A percentile compares a stretch with the other conserved stretches of the same genome.
Conservation (phyloP, 306 rosid species). For the Lathyrus aphaca region DNA sequence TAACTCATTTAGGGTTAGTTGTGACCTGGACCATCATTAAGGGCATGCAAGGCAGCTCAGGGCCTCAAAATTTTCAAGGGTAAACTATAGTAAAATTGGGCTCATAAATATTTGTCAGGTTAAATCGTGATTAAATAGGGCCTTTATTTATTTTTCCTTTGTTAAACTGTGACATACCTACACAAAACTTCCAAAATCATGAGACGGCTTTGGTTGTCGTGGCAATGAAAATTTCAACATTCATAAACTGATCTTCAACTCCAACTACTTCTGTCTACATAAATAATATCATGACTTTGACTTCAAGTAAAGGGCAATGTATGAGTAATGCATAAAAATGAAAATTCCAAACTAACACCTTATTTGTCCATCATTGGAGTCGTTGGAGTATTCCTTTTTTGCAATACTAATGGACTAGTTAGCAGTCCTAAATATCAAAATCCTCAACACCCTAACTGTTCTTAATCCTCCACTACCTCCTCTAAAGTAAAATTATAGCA, state of each 20-base stretch:
- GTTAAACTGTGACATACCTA: no score
- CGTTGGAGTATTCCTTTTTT: not conserved
- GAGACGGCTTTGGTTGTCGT: no score
- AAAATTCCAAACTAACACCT: slow-evolving; percentile 29
- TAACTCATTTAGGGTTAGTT: slow-evolving; percentile 18
- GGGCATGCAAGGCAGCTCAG: no score
- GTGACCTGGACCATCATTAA: not conserved
- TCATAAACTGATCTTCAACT: slow-evolving; percentile 27
- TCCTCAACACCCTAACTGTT: not conserved
- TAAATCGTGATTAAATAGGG: no score
- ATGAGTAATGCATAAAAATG: slow-evolving; percentile 4
- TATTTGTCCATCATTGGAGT: not conserved
- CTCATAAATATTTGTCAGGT: no score
- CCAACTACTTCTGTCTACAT: slow-evolving; percentile 22
- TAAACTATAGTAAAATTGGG: no score
- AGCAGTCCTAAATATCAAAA: slow-evolving; percentile 5
- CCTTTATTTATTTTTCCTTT: no score
- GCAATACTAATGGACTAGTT: slow-evolving; percentile 8
- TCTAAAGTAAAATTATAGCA: not conserved
- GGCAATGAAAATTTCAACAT: slow-evolving; percentile 13
- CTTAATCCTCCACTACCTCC: slow-evolving; percentile 7
- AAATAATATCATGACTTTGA: slow-evolving; percentile 5
- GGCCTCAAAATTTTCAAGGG: no score
- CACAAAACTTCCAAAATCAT: no score
- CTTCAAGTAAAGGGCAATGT: not conserved